Conservation (phyloP, 345 rosid species). For the Eucalyptus tenuipes region DNA sequence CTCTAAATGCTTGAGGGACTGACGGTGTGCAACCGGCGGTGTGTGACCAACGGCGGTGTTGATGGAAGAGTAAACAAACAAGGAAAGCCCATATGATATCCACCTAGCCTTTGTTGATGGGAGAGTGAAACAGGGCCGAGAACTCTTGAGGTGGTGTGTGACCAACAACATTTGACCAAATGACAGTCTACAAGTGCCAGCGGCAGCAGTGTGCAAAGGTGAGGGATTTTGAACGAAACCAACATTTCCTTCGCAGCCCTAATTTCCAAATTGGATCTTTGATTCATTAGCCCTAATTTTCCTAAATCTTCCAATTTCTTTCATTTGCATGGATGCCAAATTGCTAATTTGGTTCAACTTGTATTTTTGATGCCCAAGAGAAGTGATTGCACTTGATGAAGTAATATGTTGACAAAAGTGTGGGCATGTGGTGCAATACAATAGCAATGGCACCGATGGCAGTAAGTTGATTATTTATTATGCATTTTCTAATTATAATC, state of each 20-base stretch:
- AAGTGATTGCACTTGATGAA: neutral
- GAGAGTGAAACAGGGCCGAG: neutral
- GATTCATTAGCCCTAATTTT: no score
- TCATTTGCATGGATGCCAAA: no score
- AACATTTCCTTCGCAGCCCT: rapidly evolving
- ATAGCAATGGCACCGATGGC: rapidly evolving
- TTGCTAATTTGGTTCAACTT: neutral
- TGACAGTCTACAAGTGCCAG: rapidly evolving
- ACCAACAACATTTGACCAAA: neutral
- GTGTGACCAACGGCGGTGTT: rapidly evolving
- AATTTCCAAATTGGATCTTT: no score
- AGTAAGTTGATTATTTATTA: neutral
- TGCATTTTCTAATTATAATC: neutral
- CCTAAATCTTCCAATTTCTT: no score
- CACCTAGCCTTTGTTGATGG: no score
- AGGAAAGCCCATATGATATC: no score
- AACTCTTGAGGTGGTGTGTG: neutral
- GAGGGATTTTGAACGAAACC: neutral
- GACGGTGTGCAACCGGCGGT: rapidly evolving
- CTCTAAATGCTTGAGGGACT: neutral
- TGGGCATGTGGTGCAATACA: neutral
- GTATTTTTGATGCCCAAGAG: neutral
- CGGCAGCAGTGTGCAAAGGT: rapidly evolving
- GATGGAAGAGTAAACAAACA: neutral
- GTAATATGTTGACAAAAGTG: neutral